Evolutionary conservation across 352 stramenopile species (phyloP).

Genomic region (Globisporangium recalcitrans): DNA sequence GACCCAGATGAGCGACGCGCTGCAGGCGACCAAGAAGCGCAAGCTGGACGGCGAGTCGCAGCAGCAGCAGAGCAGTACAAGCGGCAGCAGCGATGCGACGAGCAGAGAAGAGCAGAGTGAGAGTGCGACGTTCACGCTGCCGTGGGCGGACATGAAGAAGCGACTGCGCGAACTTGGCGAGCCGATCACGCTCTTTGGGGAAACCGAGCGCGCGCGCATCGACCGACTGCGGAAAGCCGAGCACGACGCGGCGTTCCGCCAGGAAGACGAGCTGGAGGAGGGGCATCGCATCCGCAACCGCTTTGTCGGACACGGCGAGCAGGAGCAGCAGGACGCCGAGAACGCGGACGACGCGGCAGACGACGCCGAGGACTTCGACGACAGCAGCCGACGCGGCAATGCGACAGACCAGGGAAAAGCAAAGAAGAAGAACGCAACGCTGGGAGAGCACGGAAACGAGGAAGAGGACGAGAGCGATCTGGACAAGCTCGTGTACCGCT

Average conservation of each 20-base stretch:
- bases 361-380: slow-evolving; percentile 33
- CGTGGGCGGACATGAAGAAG: slow-evolving; percentile 72
- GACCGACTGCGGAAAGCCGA: slow-evolving; percentile 61
- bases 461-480: slow-evolving; percentile 43
- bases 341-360: slow-evolving; percentile 33
- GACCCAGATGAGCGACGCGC: neutral
- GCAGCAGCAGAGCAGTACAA: slow-evolving; percentile 1
- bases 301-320: slow-evolving; percentile 38
- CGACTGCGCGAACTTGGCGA: slow-evolving; percentile 76
- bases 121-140: slow-evolving; percentile 31
- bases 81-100: neutral
- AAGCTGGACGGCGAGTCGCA: slow-evolving; percentile 25
- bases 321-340: slow-evolving; percentile 25
- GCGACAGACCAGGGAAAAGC: neutral
- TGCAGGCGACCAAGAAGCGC: slow-evolving; percentile 37
- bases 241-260: slow-evolving; percentile 50
- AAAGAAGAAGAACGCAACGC: slow-evolving; percentile 2
- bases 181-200: slow-evolving; percentile 87
- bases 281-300: slow-evolving; percentile 78
- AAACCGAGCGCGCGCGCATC: slow-evolving; percentile 58
- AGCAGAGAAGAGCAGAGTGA: neutral
- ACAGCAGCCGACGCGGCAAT: slow-evolving; percentile 17
- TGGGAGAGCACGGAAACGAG: slow-evolving; percentile 15
- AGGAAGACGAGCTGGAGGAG: slow-evolving; percentile 65
- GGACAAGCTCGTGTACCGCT: slow-evolving; percentile 81